Evolutionary conservation across 495 filamentous ascomycete species (phyloP).

Genomic region (Parathielavia hyrcaniae): DNA sequence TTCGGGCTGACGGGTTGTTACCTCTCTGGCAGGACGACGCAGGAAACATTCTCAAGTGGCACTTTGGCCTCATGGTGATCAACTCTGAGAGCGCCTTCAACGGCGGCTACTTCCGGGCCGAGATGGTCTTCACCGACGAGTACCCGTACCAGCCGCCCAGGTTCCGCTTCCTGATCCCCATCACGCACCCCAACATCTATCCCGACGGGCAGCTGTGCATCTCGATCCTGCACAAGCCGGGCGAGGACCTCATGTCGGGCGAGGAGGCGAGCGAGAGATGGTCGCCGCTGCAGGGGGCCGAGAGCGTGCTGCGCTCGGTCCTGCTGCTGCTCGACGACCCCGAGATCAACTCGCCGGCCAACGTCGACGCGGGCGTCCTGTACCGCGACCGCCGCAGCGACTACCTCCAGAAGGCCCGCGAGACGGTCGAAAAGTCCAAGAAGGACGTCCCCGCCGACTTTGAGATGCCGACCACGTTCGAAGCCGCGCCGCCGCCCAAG

Average conservation of each 20-base stretch:
- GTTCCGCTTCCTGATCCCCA: conserved; percentile 75
- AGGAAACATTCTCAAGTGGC: conserved; percentile 78
- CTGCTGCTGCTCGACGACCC: conserved; percentile 91
- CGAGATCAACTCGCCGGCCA: conserved; percentile 86
- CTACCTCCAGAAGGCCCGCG: conserved; percentile 64
- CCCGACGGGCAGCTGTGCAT: conserved; percentile 87
- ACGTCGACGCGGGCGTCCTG: conserved; percentile 87
- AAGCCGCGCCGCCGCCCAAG: conserved; percentile 57
- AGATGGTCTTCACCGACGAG: conserved; percentile 79
- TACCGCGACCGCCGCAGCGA: conserved; percentile 61
- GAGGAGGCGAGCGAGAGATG: conserved; percentile 84
- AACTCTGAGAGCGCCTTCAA: conserved; percentile 89
- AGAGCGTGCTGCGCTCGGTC: conserved; percentile 88
- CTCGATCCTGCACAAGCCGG: conserved; percentile 88
- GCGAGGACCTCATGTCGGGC: conserved; percentile 86
- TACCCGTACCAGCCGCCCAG: conserved; percentile 91
- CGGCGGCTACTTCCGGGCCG: conserved; percentile 84
- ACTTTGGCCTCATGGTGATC: conserved; percentile 79
- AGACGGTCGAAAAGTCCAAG: conserved; percentile 66
- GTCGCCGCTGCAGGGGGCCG: conserved; percentile 86
- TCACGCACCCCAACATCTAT: conserved; percentile 92
- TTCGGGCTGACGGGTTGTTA: conserved; percentile 9
- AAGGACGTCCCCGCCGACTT: conserved; percentile 74
- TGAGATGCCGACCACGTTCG: conserved; percentile 69
- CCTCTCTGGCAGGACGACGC: conserved; percentile 52